Evolutionary conservation across 2,329 filamentous ascomycete genomes (phyloP), one percentile per base, ranked within the genome.

Genomic region (Xylaria sp.): DNA sequence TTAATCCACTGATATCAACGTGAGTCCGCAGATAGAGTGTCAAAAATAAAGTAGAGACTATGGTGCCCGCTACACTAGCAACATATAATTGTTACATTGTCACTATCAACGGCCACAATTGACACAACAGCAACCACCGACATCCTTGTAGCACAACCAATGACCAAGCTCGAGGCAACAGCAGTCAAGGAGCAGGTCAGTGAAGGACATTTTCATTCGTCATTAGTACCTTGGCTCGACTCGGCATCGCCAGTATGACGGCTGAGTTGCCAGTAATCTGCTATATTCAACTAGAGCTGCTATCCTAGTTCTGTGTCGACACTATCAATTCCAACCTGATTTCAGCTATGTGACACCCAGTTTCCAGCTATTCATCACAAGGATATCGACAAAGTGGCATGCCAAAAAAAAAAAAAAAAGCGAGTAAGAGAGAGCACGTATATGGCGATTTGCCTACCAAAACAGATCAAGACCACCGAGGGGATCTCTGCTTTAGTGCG

Each of bases 401-500:
- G 8, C 20, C 7, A 55, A 8, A 65, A 28, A 31, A 28, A 65
- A 28, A 31, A 25, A 25, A 25, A 25, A n/a, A n/a, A n/a, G 18
- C 12, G 6, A 39, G 46, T 4, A 10, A 55, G 52, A 23, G 15
- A 20, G 2, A 39, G 37, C n/a, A 52, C 48, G 55, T 25, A 54
- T 60, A 55, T 31, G 15, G 23, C 13, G 15, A 31, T 55, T 46
- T 44, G 50, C 48, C 57, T 60, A 56, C 55, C 61, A 51, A 58
- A 58, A 48, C 46, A 57, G 41, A 31, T 66, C 52, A 41, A 63
- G 58, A 44, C 57, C 55, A 31, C 25, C 37, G 28, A 8, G 6
- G 46, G 44, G 15, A 5, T 25, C n/a, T 41, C 31, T 25, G 44
- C 63, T 56, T 67, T 37, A n/a, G 52, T 51, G 39, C 54, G 65